Base-by-base conservation (phyloP, 352 stramenopile genomes). In the Globisporangium viniferum region DNA sequence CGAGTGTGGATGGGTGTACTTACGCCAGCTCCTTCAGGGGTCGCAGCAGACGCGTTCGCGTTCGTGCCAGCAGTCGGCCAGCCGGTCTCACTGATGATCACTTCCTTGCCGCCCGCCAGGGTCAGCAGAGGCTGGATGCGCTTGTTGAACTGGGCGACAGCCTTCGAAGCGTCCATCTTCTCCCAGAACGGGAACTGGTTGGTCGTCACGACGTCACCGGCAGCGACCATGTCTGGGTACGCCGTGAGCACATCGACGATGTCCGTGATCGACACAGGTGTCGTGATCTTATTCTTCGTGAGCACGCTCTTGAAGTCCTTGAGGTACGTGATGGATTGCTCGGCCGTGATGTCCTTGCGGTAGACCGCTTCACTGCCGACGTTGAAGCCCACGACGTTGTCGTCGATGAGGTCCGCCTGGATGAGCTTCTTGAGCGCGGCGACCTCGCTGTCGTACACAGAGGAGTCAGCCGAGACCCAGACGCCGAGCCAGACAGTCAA, bases 121-220 rank as follows among this genome's bases (percentile, higher is more conserved):
- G 78, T 78, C 6, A 89, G 60, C 49, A 95, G 77, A 51, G 76
- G 76, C 73, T 92, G 67, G 57, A 95, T 89, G 49, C 87, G 86
- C 62, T 68, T 77, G 66, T 91, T 81, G 73, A 95, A 94, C 67
- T 95, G 85, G 5, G 68, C 75, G 24, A 70, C 88, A 8, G 81
- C 84, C 68, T 85, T 83, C 35, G 74, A 58, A 5, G 83, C 77
- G 2, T 81, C 76, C 5, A 90, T 75, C 62, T 82, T 80, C 62
- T 94, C 86, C 88, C 88, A 95, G 80, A 86, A 95, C 29, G 88
- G 88, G 71, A 95, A 95, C 78, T 90, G 78, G 79, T 95, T 95
- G 66, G 86, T 82, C 9, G 84, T 91, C 62, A 95, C 83, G 35
- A 95, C 85, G 64, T 95, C 86, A 15, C 83, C 78, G 5, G 84